Base-by-base conservation (phyloP, 1,139 yeast genomes). In the Hemisphaericaspora xylanilytica region DNA sequence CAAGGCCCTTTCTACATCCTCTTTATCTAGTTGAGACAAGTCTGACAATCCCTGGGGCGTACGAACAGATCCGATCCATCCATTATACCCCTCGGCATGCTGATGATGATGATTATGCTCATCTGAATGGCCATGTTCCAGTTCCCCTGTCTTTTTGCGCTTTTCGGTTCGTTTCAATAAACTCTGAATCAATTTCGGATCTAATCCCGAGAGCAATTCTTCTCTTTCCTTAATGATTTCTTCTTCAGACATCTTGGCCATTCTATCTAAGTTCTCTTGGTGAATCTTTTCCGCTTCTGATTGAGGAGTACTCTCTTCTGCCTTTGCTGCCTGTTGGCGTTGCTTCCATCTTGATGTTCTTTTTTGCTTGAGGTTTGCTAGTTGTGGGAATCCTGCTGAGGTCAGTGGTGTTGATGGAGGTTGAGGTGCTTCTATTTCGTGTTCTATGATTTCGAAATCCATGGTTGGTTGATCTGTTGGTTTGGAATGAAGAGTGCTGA, bases 381-480 rank as follows among this genome's bases (percentile, higher is more conserved):
- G 63, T 27, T 52, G 59, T 0, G 81, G 81, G 47, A 75, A 77
- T 27, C 81, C 81, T 31, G 54, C 42, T 32, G 46, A 44, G 5
- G 48, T 47, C 2, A 41, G 41, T 8, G 58, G 53, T 10, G 35
- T 18, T 12, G 21, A 4, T 17, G 32, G 32, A 14, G 32, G 20
- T 12, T 12, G 28, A 12, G 48, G 71, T 2, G 63, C 61, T 15
- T 50, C 63, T 1, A 67, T 65, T 27, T 81, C 83, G 43, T 73
- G 80, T 58, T 85, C 95, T 7, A 85, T 80, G 32, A 86, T 84
- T 42, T 86, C 95, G 49, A 81, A 67, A 58, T 84, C 85, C 92
- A 85, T 84, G 3, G 11, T 28, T 5, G 5, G 10, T 24, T 24
- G 6, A 9, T 11, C 8, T 9, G 5, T 9, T 24, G 12, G 8